Base-by-base conservation (phyloP, 306 rosid genomes). In the Citrullus mucosospermus region DNA sequence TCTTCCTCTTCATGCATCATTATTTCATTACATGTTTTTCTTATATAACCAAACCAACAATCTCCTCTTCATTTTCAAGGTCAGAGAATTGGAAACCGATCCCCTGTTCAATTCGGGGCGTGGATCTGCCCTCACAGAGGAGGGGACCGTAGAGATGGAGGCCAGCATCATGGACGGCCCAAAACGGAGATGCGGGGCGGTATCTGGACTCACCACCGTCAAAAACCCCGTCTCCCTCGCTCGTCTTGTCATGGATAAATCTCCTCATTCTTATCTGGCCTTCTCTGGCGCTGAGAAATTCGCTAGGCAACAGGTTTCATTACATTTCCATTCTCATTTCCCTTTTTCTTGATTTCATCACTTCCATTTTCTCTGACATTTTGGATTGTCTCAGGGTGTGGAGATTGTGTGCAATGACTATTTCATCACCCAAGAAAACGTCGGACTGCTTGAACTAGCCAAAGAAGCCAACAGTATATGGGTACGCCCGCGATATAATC, bases 81-180 rank as follows among this genome's bases (percentile, higher is more conserved):
- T 92, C 32, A 82, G 93, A 76, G 91, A 92, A 75, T 73, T 92
- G 66, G 99, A 96, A 75, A 85, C 92, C 0, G 91, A 96, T 83
- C 99, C 99, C 0, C 60, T 91, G 60, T 96, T 92, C 79, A 96
- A 96, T 61, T 96, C 99, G 0, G 99, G 99, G 2, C 93, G 98
- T 73, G 99, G 98, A 82, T 92, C 99, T 6, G 96, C 97, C 6
- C 78, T 96, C 18, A 91, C 96, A 4, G 97, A 85, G 9, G 85
- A 92, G 2, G 98, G 99, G 9, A 96, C 88, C 43, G 99, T 88
- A 22, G 99, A 96, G 71, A 92, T 96, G 98, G 99, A 96, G 76
- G 96, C 99, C 8, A 91, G 97, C 78, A 96, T 96, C 50, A 96
- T 96, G 99, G 99, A 96, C 6, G 99, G 99, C 4, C 60, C 87